Base-by-base conservation (phyloP, 73 alveolate species). In the Urostyla sp. region DNA sequence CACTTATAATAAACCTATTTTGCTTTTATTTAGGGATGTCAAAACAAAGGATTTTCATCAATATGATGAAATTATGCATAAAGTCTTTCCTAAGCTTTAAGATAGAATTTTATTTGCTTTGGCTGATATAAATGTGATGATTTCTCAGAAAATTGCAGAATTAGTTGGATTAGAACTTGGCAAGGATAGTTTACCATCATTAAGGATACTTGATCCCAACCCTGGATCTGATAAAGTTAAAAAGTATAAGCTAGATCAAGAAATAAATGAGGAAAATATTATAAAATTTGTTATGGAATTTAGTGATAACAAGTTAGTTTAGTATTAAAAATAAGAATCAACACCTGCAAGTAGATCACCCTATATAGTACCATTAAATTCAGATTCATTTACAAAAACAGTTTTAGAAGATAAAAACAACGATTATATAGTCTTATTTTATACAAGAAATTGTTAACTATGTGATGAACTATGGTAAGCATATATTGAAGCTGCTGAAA, bases 151-250 rank as follows among this genome's bases (percentile, higher is more conserved):
- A 37, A 48, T 69, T 5, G 83, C 83, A 46, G 1, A 6, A 4
- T 53, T 69, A 8, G 83, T 69, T 0, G 83, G 83, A 27, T 16
- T 69, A 21, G 83, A 69, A 21, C 38, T 30, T 63, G 79, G 44
- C 21, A 69, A 45, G 23, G 83, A 69, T 32, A 54, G 34, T 49
- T 69, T 48, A 20, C 83, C 83, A 0, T 6, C 21, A 15, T 31
- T 69, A 20, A 69, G 83, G 31, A 69, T 69, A 6, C 83, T 69
- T 20, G 83, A 69, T 27, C 83, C 83, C 5, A 69, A 69, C 72
- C 83, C 83, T 13, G 83, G 83, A 3, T 46, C 44, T 46, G 13
- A 48, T 3, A 11, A 4, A 5, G 83, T 69, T 3, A 26, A 46
- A 1, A 45, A 49, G 56, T 69, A 69, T 49, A 8, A 10, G 11